Conservation (phyloP, 768 basidiomycete species). For the Boletellus ananiceps region DNA sequence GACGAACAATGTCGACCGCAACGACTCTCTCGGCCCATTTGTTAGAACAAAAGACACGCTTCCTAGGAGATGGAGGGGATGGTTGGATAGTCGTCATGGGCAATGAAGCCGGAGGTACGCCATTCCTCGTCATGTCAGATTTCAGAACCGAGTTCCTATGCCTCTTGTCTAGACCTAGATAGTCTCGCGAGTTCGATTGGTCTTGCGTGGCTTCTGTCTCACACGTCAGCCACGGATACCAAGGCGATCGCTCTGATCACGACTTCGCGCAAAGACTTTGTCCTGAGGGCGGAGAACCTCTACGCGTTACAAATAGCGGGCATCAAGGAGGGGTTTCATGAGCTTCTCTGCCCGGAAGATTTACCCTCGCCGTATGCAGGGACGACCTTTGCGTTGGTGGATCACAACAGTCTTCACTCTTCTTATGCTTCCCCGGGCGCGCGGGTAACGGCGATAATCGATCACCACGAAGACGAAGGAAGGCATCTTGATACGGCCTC, state of each 20-base stretch:
- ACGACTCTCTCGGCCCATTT: constrained; percentile 38
- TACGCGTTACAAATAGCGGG: constrained; percentile 64
- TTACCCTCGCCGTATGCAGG: constrained; percentile 42
- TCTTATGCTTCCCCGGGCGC: constrained; percentile 38
- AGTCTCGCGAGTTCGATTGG: constrained; percentile 81
- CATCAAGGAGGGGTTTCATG: constrained; percentile 43
- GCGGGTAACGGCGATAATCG: constrained; percentile 73
- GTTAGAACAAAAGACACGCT: constrained; percentile 49
- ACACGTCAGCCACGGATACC: constrained; percentile 30
- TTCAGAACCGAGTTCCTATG: not conserved
- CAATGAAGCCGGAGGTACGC: constrained; percentile 90
- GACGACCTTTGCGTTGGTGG: constrained; percentile 73
- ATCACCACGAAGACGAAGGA: constrained; percentile 89
- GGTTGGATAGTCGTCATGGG: constrained; percentile 90
- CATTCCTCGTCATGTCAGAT: not conserved
- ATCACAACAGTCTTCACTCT: constrained; percentile 73
- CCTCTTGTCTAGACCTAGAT: constrained; percentile 68
- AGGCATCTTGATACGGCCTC: constrained; percentile 53
- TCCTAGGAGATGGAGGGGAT: constrained; percentile 51
- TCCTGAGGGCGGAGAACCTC: constrained; percentile 83
- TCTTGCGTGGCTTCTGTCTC: constrained; percentile 70
- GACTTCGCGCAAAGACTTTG: constrained; percentile 61
- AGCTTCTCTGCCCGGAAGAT: constrained; percentile 69
- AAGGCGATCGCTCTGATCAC: constrained; percentile 68
- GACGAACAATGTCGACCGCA: constrained; percentile 19